Conservation (phyloP, 2,329 filamentous ascomycete genomes). For the Blastomyces silverae region DNA sequence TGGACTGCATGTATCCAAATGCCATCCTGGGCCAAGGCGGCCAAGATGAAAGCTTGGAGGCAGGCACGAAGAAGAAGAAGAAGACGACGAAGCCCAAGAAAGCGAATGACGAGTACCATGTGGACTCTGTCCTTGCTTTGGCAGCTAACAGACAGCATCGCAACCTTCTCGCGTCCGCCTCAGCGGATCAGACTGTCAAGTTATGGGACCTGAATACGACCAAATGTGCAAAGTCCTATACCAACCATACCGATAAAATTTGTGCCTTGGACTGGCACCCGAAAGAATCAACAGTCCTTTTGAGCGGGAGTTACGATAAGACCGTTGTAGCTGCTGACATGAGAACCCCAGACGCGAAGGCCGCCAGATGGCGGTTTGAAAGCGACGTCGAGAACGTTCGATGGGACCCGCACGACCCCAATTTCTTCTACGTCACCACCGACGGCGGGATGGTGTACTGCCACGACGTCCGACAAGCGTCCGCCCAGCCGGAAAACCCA, state of each 20-base stretch:
- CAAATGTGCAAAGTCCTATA: conserved; percentile 91
- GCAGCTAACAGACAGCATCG: conserved; percentile 89
- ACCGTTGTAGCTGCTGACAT: conserved; percentile 94
- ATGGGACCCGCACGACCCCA: conserved; percentile 89
- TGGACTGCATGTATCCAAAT: conserved; percentile 98
- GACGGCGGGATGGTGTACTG: conserved; percentile 89
- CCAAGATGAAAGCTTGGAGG: conserved; percentile 44
- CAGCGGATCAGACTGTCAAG: conserved; percentile 95
- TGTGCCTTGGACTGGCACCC: conserved; percentile 94
- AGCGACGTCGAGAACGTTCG: conserved; percentile 87
- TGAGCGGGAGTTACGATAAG: conserved; percentile 91
- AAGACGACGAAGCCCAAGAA: conserved; percentile 83
- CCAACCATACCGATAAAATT: conserved; percentile 94
- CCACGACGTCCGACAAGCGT: conserved; percentile 74
- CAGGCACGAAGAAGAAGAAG: conserved; percentile 58
- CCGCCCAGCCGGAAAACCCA: conserved; percentile 62
- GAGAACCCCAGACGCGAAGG: conserved; percentile 78
- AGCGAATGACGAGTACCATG: conserved; percentile 85
- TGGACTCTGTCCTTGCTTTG: conserved; percentile 85
- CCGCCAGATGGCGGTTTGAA: conserved; percentile 84
- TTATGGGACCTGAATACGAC: conserved; percentile 93
- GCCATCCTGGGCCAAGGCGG: conserved; percentile 78
- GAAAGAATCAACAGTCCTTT: conserved; percentile 73
- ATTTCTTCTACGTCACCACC: conserved; percentile 93
- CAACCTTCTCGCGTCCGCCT: conserved; percentile 89